Evolutionary conservation across 805 yeast species (phyloP).

Genomic region (Kodamaea lidongshanica): DNA sequence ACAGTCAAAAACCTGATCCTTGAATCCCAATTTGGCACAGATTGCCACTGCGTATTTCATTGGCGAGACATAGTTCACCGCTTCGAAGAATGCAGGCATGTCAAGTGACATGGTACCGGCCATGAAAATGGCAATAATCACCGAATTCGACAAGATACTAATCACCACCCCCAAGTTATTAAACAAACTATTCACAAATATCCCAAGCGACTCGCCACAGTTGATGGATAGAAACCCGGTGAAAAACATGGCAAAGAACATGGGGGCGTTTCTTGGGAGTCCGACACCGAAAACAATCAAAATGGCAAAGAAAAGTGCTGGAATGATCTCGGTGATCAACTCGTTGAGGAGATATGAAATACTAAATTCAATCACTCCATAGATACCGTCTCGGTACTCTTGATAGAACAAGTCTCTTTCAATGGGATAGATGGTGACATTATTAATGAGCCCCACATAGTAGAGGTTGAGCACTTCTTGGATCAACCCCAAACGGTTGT

Average conservation of each 20-base stretch:
- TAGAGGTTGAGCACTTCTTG: constrained; percentile 20
- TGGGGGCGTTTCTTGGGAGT: constrained; percentile 17
- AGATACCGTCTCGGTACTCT: constrained; percentile 20
- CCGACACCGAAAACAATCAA: constrained; percentile 20
- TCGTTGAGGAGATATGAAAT: constrained; percentile 20
- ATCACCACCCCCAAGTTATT: constrained; percentile 22
- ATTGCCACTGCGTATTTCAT: constrained; percentile 21
- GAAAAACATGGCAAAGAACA: constrained; percentile 18
- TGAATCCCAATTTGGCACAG: constrained; percentile 17
- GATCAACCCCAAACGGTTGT: constrained; percentile 20
- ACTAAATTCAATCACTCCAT: constrained; percentile 18
- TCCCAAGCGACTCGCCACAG: constrained; percentile 24
- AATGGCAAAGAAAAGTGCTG: constrained; percentile 16
- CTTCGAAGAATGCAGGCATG: constrained; percentile 21
- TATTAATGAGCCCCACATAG: constrained; percentile 22
- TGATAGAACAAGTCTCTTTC: constrained; percentile 23
- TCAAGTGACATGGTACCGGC: constrained; percentile 28
- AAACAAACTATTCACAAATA: constrained; percentile 19
- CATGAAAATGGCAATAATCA: constrained; percentile 22
- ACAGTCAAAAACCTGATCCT: constrained; percentile 16
- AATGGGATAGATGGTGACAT: constrained; percentile 19
- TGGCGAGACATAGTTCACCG: constrained; percentile 21
- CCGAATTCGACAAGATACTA: constrained; percentile 15
- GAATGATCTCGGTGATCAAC: constrained; percentile 20
- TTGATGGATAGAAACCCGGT: constrained; percentile 15